A percentile compares a stretch with the other conserved stretches of the same genome.
These are phyloP conservation scores for Alternaria metachromatica DNA, from an alignment of 2,329 filamentous ascomycete species.

Conservation along the genomic window DNA sequence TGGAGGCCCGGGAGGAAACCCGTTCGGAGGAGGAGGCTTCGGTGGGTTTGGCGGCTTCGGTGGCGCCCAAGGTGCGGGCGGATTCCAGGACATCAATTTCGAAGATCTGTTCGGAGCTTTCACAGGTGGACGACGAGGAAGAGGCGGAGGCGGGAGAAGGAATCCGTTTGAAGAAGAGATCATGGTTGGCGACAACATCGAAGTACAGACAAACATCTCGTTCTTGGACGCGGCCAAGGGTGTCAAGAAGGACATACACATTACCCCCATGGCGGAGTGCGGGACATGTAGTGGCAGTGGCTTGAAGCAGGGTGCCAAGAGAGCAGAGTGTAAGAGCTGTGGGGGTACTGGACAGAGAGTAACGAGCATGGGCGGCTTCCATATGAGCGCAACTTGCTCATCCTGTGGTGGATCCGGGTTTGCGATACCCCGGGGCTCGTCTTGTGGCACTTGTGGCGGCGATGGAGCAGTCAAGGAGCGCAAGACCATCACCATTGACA, in stretches of 20 bases:
- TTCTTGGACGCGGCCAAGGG: constrained; percentile 98
- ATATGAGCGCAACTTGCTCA: constrained; percentile 90
- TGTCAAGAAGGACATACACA: constrained; percentile 82
- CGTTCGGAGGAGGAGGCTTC: constrained; percentile 59
- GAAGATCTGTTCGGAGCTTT: constrained; percentile 95
- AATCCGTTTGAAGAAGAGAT: constrained; percentile 81
- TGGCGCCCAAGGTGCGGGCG: constrained; percentile 59
- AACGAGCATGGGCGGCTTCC: constrained; percentile 92
- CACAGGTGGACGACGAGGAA: constrained; percentile 63
- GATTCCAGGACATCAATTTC: constrained; percentile 88
- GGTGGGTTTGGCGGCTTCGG: constrained; percentile 55
- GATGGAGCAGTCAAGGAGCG: constrained; percentile 84
- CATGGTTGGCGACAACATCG: constrained; percentile 93
- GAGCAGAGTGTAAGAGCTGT: constrained; percentile 77
- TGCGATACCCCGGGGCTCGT: constrained; percentile 76
- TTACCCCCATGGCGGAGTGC: constrained; percentile 82
- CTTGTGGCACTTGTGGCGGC: constrained; percentile 81
- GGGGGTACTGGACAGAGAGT: constrained; percentile 86
- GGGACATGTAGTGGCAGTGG: constrained; percentile 84
- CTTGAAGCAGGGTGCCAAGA: constrained; percentile 79
- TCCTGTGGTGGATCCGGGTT: constrained; percentile 81
- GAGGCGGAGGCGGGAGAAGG: constrained; percentile 57
- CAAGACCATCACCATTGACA: constrained; percentile 86
- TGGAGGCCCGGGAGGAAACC: constrained; percentile 67
- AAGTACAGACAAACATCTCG: constrained; percentile 88